Evolutionary conservation across 1,284 basidiomycete genomes (phyloP).

Genomic region (Ustilago trichophora): DNA sequence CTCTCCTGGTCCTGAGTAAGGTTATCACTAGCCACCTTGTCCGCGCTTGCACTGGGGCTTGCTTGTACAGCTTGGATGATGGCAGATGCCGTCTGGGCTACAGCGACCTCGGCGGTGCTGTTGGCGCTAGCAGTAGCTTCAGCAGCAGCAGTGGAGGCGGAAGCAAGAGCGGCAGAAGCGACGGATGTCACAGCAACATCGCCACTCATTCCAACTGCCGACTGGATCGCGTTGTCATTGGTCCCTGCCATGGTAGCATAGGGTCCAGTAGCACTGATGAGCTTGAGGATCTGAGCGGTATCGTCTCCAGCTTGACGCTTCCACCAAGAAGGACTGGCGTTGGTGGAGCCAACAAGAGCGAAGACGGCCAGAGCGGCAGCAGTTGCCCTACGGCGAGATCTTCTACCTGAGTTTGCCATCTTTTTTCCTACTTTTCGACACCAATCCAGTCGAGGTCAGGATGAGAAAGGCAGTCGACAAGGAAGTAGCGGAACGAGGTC

Average conservation of each 20-base stretch:
- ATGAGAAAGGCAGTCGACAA: too few relatives aligned
- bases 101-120: too few relatives aligned
- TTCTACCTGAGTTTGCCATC: too few relatives aligned
- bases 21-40: conserved; percentile 23
- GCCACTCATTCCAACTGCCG: conserved; percentile 32
- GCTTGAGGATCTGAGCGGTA: conserved; percentile 22
- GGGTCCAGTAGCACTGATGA: conserved; percentile 29
- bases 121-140: not conserved
- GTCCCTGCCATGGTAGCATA: conserved; percentile 29
- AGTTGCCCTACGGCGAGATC: not conserved
- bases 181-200: too few relatives aligned
- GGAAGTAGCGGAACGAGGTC: too few relatives aligned
- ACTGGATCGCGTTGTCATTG: conserved; percentile 19
- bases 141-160: not conserved
- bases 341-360: not conserved
- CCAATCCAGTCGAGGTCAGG: too few relatives aligned
- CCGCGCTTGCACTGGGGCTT: conserved; percentile 1
- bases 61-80: conserved; percentile 19
- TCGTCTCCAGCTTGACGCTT: conserved; percentile 16
- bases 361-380: conserved; percentile 9
- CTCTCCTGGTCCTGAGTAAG: conserved; percentile 7
- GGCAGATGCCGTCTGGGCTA: not conserved
- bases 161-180: not conserved
- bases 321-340: conserved; percentile 14
- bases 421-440: too few relatives aligned